Evolutionary conservation across 208 protist species (phyloP), one percentile per base, ranked within the genome.

Genomic region (Trypanosoma scelopori): DNA sequence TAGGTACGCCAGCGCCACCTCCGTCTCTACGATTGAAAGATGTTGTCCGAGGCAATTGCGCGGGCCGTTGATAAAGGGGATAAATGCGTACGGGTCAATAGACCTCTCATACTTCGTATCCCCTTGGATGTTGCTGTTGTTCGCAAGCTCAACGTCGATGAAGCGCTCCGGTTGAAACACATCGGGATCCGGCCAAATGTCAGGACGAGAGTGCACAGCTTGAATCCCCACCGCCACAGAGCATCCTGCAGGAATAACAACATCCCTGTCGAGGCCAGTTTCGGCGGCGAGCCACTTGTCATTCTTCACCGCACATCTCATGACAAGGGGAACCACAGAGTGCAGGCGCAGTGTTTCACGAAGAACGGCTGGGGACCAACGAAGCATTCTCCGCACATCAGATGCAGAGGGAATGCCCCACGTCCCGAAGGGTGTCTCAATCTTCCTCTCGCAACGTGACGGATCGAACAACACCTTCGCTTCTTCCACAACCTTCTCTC

Each of bases 1-100:
- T 46, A 93, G 57, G 68, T 87, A 95, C 18, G 82, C 76, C 13
- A 95, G 58, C 12, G 81, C 82, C 1, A 95, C 84, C 65, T 93
- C 80, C 32, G 86, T 91, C 69, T 97, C 92, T 50, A 97, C 87
- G 43, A 97, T 74, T 7, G 92, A 82, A 48, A 97, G 64, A 64
- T 96, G 89, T 66, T 97, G 92, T 9, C 92, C 92, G 23, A 97
- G 82, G 77, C 92, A 97, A 65, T 97, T 95, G 70, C 90, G 89
- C 1, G 92, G 92, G 3, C 92, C 92, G 58, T 93, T 94, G 68
- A 97, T 97, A 68, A 97, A 97, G 11, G 92, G 92, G 59, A 97
- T 86, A 72, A 91, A 97, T 20, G 84, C 82, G 69, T 87, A 96
- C 11, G 90, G 90, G 62, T 96, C 87, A 61, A 93, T 89, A 47